Conservation (phyloP, 192 early-diverging fungal species). For the Backusella macrospora region DNA sequence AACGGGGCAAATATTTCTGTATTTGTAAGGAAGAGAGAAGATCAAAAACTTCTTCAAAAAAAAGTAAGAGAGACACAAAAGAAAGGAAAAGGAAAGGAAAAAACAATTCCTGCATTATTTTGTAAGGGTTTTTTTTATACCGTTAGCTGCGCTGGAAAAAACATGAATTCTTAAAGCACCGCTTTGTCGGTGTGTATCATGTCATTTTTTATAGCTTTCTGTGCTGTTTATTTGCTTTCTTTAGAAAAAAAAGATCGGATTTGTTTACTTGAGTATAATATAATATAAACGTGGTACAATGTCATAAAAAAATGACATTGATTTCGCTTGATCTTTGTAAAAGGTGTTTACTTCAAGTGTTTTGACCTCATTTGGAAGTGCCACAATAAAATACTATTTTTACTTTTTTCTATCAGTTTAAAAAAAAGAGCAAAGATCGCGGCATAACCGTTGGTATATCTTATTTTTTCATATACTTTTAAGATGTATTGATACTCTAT, state of each 20-base stretch:
- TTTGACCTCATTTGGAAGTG: neutral
- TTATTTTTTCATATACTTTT: neutral
- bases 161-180: neutral
- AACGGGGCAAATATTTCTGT: neutral
- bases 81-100: neutral
- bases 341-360: neutral
- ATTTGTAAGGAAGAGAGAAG: neutral
- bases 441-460: too few relatives aligned
- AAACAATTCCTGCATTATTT: neutral
- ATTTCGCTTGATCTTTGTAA: neutral
- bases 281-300: neutral
- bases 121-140: neutral
- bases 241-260: neutral
- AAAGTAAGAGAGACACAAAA: neutral
- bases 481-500: neutral
- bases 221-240: slow-evolving; percentile 1
- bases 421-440: too few relatives aligned
- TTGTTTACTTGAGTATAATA: neutral
- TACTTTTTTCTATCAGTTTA: too few relatives aligned
- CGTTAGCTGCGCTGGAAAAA: neutral
- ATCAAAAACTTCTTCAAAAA: neutral
- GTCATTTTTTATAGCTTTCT: neutral
- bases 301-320: slow-evolving; percentile 3
- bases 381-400: too few relatives aligned
- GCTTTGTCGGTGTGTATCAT: neutral